These are phyloP conservation scores for Raphanus hybrid DNA, from an alignment of 441 rosid species.

Conservation along the genomic window DNA sequence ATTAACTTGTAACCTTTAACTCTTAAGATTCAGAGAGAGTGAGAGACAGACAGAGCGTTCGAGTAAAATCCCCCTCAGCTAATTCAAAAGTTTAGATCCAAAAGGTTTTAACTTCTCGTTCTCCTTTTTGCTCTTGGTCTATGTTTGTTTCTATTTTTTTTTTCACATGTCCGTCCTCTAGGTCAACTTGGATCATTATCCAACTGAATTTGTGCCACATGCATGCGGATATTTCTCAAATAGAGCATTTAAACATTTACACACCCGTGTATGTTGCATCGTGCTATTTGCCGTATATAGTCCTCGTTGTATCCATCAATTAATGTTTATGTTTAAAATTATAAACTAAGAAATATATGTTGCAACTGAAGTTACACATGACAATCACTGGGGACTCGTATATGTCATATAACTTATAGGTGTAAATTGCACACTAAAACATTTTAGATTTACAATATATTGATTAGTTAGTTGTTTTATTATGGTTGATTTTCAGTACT, in stretches of 20 bases:
- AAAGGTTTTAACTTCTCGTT: constrained; percentile 15
- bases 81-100: background rate
- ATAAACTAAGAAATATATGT: background rate
- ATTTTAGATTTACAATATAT: background rate
- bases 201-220: constrained; percentile 20
- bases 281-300: constrained; percentile 26
- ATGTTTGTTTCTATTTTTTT: background rate
- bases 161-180: constrained; percentile 11
- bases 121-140: background rate
- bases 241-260: constrained; percentile 20
- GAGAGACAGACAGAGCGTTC: too few relatives aligned
- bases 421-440: background rate
- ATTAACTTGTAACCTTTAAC: too few relatives aligned
- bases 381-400: background rate
- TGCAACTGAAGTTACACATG: background rate
- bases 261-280: constrained; percentile 20
- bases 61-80: too few relatives aligned
- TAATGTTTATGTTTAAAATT: background rate
- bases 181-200: constrained; percentile 33
- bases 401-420: background rate
- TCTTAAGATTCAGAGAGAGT: too few relatives aligned
- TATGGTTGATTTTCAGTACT: background rate
- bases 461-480: background rate
- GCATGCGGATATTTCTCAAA: constrained; percentile 27
- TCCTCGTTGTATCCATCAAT: background rate